Percentiles rank a stretch among this genome's conserved stretches.
phyloP scores from a whole-genome alignment of 768 basidiomycete genomes.

The Phylloporus arenicola region DNA sequence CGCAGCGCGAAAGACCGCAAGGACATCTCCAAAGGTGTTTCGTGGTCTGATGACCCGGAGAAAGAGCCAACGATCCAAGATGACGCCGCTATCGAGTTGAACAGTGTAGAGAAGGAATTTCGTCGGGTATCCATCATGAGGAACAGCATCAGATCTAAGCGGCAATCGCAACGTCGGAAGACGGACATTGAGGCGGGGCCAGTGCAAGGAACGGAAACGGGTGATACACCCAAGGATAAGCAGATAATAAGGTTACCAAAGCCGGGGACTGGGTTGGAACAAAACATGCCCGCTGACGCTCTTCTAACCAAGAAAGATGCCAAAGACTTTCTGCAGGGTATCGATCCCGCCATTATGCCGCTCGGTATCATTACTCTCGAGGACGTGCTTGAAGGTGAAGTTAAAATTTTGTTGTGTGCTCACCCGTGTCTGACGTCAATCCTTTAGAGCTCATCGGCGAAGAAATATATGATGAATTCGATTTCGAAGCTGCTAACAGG shows the following conservation, averaged over 20 bases:
- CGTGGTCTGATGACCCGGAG: constrained; percentile 32
- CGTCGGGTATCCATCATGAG: constrained; percentile 11
- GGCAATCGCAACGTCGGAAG: constrained; percentile 7
- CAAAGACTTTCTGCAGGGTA: constrained; percentile 77
- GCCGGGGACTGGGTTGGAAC: constrained; percentile 52
- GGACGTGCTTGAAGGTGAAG: constrained; percentile 81
- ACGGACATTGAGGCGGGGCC: constrained; percentile 24
- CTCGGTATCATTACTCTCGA: constrained; percentile 91
- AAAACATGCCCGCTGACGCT: constrained; percentile 86
- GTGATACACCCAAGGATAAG: constrained; percentile 17
- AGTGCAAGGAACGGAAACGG: constrained; percentile 10
- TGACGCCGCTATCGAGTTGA: constrained; percentile 19
- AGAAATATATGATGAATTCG: constrained; percentile 91
- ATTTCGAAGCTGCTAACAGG: constrained; percentile 67
- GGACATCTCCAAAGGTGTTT: constrained; percentile 23
- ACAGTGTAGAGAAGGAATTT: constrained; percentile 10
- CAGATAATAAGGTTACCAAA: constrained; percentile 27
- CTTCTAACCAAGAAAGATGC: constrained; percentile 70
- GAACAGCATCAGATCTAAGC: constrained; percentile 12
- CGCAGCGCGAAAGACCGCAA: constrained; percentile 13
- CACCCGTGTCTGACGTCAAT: not conserved
- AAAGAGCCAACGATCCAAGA: constrained; percentile 28
- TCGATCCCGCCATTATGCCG: constrained; percentile 79
- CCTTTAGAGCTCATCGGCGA: constrained; percentile 82
- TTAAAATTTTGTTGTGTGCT: not conserved